Evolutionary conservation across 306 rosid species (phyloP), one percentile per base, ranked within the genome.

Genomic region (Quillaja saponaria): DNA sequence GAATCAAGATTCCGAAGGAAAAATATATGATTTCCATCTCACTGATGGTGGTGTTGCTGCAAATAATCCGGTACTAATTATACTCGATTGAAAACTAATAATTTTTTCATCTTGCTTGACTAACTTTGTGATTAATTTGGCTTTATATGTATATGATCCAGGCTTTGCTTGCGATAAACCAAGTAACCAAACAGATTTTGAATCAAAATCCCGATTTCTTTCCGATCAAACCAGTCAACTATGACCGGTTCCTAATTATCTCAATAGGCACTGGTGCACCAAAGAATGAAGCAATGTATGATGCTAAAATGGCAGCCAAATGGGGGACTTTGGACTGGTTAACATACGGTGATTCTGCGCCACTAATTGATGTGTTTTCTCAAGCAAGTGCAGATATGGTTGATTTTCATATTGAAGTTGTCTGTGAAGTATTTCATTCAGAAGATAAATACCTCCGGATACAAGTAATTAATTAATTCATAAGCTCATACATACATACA

Each of bases 11-110:
- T 6, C 38, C 7, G 11, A 47, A 5, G 62, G 76, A 20, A 28
- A 41, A 14, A 35, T n/a, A 11, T 64, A 80, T 47, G 73, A 78
- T 11, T 81, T 81, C 20, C n/a, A 81, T 65, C 67, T 77, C 21
- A 55, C 75, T 12, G 86, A 81, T 41, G 86, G 83, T 19, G 81
- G 68, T 5, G 65, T 81, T 10, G 78, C 61, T 10, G 86, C 86
- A 10, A 81, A 77, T 54, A 77, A 81, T 42, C 86, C 86, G 69
- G 86, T n/a, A n/a, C n/a, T 81, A 76, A 15, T 19, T 38, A 10
- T 20, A 34, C 11, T 19, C 6, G 19, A 16, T 6, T 55, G 10
- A 7, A 15, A 13, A 5, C 12, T 13, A n/a, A 17, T n/a, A 3
- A 14, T n/a, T 14, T 15, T 44, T 16, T n/a, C 12, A 12, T 7